Base-by-base conservation (phyloP, 805 yeast genomes). In the Saccharomycopsis lassenensis region DNA sequence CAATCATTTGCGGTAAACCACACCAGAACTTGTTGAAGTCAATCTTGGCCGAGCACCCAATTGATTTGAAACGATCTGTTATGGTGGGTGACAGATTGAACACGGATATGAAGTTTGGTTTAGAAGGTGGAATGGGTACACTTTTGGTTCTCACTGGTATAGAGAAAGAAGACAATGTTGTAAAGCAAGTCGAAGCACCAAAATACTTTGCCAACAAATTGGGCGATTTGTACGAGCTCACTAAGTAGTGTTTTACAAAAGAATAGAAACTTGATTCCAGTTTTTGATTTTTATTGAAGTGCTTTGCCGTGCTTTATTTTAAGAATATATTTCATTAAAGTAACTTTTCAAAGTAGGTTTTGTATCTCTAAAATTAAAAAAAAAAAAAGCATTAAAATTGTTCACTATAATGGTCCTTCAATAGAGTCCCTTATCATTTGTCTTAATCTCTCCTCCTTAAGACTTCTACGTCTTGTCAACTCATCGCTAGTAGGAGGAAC, bases 81-180 rank as follows among this genome's bases (percentile, higher is more conserved):
- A 91, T 91, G 97, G 73, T 91, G 40, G 98, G 98, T 15, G 98
- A 91, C 55, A 68, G 98, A 46, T 64, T 91, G 41, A 89, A 91
- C 56, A 91, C 98, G 0, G 98, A 91, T 51, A 89, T 91, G 77
- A 71, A 70, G 52, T 91, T 91, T 56, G 98, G 97, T 29, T 65
- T 72, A 38, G 77, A 76, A 40, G 94, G 95, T 36, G 91, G 91
- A 1, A 65, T 91, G 29, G 86, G 78, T 37, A 87, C 97, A 2
- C 57, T 91, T 39, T 63, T 91, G 48, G 98, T 91, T 2, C 67
- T 91, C 37, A 81, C 93, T 2, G 98, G 98, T 29, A 86, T 91
- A 43, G 95, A 87, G 52, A 74, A 77, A 1, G 87, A 80, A 47
- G 74, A 67, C 29, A 63, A 66, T 17, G 77, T 82, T 2, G 46